Percentiles rank a stretch among this genome's conserved stretches.
Conservation (phyloP, 257 asterid species). For the Gardenia jasminoides region DNA sequence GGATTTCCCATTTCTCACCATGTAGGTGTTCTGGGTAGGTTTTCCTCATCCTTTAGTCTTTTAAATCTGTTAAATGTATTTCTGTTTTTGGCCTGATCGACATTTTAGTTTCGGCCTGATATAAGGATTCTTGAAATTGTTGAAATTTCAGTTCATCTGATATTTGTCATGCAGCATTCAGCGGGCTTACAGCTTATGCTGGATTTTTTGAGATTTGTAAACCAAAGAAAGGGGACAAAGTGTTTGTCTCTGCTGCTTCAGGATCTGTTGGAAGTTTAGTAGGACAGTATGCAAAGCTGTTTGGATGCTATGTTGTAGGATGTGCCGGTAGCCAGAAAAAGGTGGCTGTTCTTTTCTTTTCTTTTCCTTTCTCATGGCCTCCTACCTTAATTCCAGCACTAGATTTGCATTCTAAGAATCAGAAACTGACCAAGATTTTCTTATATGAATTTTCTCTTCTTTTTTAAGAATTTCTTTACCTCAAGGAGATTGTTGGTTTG, state of each 20-base stretch:
- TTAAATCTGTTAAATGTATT: too few relatives aligned
- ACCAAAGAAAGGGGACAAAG: slow-evolving; percentile 60
- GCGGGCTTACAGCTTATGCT: slow-evolving; percentile 77
- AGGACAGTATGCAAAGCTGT: too few relatives aligned
- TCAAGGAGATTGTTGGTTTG: too few relatives aligned
- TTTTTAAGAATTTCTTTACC: background rate
- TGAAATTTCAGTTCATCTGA: background rate
- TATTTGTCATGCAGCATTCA: slow-evolving; percentile 38
- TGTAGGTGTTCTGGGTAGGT: slow-evolving; percentile 23
- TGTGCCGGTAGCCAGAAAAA: slow-evolving; percentile 55
- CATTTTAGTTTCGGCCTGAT: background rate
- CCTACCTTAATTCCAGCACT: too few relatives aligned
- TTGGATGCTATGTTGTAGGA: slow-evolving; percentile 10
- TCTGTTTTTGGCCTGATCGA: too few relatives aligned
- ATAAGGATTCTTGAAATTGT: too few relatives aligned
- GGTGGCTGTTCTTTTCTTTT: slow-evolving; percentile 24
- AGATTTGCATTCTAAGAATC: background rate
- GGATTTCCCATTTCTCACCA: slow-evolving; percentile 58
- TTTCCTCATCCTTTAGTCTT: too few relatives aligned
- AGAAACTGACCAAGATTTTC: too few relatives aligned
- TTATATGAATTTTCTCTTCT: too few relatives aligned
- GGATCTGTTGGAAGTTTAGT: too few relatives aligned
- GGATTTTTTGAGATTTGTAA: slow-evolving; percentile 65
- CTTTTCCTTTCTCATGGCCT: background rate
- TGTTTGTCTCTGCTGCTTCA: too few relatives aligned